Conservation (phyloP, 208 protist genomes). For the Leishmania braziliensis region DNA sequence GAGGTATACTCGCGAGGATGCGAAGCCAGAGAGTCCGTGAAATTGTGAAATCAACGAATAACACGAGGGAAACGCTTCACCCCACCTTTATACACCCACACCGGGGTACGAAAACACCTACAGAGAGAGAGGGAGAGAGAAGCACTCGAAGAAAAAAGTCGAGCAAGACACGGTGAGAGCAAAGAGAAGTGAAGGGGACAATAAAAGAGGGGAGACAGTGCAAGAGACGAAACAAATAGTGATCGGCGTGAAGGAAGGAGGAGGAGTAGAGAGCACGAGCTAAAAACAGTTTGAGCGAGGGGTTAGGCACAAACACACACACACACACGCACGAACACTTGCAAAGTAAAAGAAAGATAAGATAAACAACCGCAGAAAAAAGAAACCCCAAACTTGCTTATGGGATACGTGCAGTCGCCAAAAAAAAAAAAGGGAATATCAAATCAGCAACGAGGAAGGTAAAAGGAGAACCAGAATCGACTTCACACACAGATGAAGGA, state of each 20-base stretch:
- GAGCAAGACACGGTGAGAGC: background rate
- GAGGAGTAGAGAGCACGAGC: background rate
- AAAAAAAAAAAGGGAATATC: background rate
- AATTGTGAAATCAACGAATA: slow-evolving; percentile 1
- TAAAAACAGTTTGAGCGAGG: background rate
- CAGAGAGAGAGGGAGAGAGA: background rate
- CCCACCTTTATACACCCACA: background rate
- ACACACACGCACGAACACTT: background rate
- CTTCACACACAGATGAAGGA: background rate
- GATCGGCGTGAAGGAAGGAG: too few relatives aligned
- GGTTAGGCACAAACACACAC: background rate
- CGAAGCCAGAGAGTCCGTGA: background rate
- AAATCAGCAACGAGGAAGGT: background rate
- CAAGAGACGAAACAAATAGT: background rate
- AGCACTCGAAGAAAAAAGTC: background rate
- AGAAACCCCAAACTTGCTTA: background rate
- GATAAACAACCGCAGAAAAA: background rate
- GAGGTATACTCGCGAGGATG: background rate
- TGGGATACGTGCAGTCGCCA: background rate
- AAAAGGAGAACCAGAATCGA: background rate
- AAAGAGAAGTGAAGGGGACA: background rate
- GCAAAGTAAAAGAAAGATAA: background rate
- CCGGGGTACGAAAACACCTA: background rate
- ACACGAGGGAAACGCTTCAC: background rate
- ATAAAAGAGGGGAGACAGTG: background rate